Base-by-base conservation (phyloP, 805 yeast genomes). In the Brettanomyces naardenensis region DNA sequence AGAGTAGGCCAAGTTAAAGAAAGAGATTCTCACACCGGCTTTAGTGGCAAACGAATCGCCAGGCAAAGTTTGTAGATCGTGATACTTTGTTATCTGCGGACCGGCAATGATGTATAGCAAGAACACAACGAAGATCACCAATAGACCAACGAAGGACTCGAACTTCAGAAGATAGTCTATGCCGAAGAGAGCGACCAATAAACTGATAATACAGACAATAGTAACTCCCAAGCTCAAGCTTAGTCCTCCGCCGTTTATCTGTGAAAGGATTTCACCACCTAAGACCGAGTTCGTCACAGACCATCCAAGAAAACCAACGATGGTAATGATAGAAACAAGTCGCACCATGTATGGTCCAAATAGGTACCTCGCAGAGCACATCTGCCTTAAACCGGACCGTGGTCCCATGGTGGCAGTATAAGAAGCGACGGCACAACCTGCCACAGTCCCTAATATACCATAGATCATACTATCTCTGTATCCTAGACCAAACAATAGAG, bases 341-440 rank as follows among this genome's bases (percentile, higher is more conserved):
- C 82, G 80, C 28, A 87, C 88, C 46, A 79, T 75, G 80, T 81
- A 82, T 78, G 89, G 80, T 1, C 96, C 96, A 55, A 86, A 87
- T 33, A 85, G 62, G 48, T 70, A 85, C 44, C 95, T 67, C 1
- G 88, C 80, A 18, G 84, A 71, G 7, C 86, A 89, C 88, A 87
- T 82, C 53, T 87, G 95, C 51, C 96, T 68, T 44, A 92, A 74
- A 0, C 96, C 96, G 0, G 95, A 83, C 41, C 87, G 68, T 1
- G 96, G 95, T 3, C 96, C 96, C 87, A 87, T 78, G 4, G 78
- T 70, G 4, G 94, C 71, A 54, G 92, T 84, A 53, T 84, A 85
- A 0, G 86, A 92, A 2, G 95, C 95, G 20, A 85, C 64, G 5
- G 71, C 55, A 52, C 92, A 79, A 0, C 96, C 96, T 2, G 82